Evolutionary conservation across 2,329 filamentous ascomycete genomes (phyloP), one percentile per base, ranked within the genome.

Genomic region (Talaromyces funiculosus): DNA sequence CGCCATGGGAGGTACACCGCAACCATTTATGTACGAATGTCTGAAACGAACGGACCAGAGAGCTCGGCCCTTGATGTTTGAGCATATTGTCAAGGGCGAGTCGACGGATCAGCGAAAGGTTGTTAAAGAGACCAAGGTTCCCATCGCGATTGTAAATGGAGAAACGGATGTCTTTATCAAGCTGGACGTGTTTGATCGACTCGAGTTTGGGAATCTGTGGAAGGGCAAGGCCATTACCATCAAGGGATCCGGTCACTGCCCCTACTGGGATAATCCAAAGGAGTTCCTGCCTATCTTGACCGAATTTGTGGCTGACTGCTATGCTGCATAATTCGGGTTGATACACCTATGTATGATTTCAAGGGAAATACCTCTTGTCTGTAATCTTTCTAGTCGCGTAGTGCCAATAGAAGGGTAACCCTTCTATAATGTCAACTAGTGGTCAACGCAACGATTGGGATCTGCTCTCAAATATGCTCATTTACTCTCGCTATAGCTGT

Each of bases 151-250:
- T 31, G 40, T 59, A 18, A 49, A 47, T 49, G 56, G 56, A 18
- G 43, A 31, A 5, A 47, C 14, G 4, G 56, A 59, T 3, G n/a
- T 35, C 1, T 26, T 47, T 14, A 45, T 59, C 45, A 49, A 59
- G 18, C 29, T 47, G 33, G 40, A 45, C 22, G 33, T 38, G n/a
- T 47, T 59, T 37, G 45, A 59, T 43, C 24, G 38, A 35, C 56
- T 59, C 10, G 33, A 59, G 33, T 59, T 35, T 35, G 56, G 56
- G n/a, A 47, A 45, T 22, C 24, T 59, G n/a, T 59, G 56, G 56
- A 49, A 49, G 24, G 18, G 18, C n/a, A 45, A 53, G 29, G 22
- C 8, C 2, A 26, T 59, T 33, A 37, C 33, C n/a, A 18, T 59
- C 10, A 24, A 20, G 12, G 43, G 56, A 12, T 59, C 33, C 3